phyloP scores from a whole-genome alignment of 441 rosid species.

The Populus tomentosa region DNA sequence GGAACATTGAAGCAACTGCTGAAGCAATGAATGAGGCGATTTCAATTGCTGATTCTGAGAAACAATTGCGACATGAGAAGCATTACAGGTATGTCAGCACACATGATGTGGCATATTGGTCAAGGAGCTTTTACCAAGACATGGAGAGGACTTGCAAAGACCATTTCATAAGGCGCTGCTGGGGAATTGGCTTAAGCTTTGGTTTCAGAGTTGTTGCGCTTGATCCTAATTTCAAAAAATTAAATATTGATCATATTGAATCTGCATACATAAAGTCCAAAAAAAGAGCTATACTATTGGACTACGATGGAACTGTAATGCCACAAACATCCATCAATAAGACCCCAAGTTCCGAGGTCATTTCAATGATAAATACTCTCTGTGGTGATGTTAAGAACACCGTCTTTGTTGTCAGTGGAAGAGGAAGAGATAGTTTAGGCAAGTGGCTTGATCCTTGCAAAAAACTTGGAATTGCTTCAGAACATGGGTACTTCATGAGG shows the following conservation, averaged over 20 bases:
- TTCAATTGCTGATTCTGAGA: conserved; percentile 58
- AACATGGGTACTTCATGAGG: conserved; percentile 71
- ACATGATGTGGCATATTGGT: conserved; percentile 75
- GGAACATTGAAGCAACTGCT: conserved; percentile 65
- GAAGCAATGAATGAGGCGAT: conserved; percentile 78
- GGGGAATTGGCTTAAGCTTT: conserved; percentile 74
- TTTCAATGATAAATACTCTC: conserved; percentile 46
- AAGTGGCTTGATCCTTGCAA: conserved; percentile 68
- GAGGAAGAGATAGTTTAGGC: conserved; percentile 59
- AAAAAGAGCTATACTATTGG: conserved; percentile 60
- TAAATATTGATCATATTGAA: conserved; percentile 48
- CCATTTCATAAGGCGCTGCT: conserved; percentile 63
- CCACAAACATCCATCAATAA: conserved; percentile 64
- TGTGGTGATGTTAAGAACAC: conserved; percentile 50
- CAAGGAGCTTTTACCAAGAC: conserved; percentile 67
- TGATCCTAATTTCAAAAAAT: conserved; percentile 63
- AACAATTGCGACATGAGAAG: conserved; percentile 21
- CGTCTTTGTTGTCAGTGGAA: conserved; percentile 70
- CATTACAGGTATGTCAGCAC: conserved; percentile 63
- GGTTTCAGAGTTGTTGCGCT: conserved; percentile 72
- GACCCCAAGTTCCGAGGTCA: conserved; percentile 46
- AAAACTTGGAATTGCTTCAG: conserved; percentile 69
- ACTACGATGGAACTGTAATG: conserved; percentile 75
- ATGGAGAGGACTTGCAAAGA: conserved; percentile 69
- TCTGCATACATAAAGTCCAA: conserved; percentile 54